Conservation (phyloP, 164 flowering plant genomes). For the Magnolia kwangsiensis region DNA sequence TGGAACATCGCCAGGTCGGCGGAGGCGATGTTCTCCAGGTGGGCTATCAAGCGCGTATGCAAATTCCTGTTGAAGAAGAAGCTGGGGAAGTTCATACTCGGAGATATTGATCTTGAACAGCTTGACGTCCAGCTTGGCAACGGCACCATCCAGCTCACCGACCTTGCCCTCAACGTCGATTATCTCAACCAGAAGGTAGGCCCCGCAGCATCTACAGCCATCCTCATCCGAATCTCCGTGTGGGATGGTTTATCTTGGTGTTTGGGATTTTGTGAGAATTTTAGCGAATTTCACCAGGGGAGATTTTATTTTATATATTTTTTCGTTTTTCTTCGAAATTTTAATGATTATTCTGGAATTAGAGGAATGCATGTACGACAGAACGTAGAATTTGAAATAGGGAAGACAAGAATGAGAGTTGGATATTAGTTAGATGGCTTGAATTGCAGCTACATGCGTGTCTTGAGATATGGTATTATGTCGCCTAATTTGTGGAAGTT, state of each 20-base stretch:
- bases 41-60: slow-evolving; percentile 66
- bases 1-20: slow-evolving; percentile 76
- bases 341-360: no score
- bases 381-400: no score
- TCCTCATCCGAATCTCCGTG: neutral
- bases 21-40: slow-evolving; percentile 73
- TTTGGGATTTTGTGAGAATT: neutral
- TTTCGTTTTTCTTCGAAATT: no score
- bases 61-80: slow-evolving; percentile 89
- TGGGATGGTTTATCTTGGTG: neutral
- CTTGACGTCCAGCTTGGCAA: slow-evolving; percentile 80
- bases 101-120: slow-evolving; percentile 84
- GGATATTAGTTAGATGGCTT: no score
- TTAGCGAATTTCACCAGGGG: no score
- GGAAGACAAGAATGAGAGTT: no score
- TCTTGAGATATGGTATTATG: no score
- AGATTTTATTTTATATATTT: no score
- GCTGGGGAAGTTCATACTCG: slow-evolving; percentile 68
- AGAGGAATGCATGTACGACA: no score
- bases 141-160: slow-evolving; percentile 74
- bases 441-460: no score
- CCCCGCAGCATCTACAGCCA: neutral
- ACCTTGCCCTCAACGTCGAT: slow-evolving; percentile 85
- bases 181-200: slow-evolving; percentile 64
- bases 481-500: no score